Percentiles rank a stretch among this genome's conserved stretches.
Evolutionary conservation across 768 basidiomycete species (phyloP).

Genomic region (Chalciporus chontae): DNA sequence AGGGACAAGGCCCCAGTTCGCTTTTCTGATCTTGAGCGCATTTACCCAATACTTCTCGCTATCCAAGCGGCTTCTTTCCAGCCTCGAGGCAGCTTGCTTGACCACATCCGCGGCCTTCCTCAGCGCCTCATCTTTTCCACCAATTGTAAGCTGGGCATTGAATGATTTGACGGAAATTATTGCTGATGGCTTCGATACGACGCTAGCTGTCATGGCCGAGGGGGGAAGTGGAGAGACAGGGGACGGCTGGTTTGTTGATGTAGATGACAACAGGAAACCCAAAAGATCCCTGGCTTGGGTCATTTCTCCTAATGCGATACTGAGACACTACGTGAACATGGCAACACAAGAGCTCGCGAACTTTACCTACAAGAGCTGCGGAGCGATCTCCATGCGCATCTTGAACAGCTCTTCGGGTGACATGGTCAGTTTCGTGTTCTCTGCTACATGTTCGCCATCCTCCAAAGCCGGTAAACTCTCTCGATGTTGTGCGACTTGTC

Average conservation of each 20-base stretch:
- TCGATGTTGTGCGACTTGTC: slow-evolving; percentile 22
- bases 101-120: slow-evolving; percentile 71
- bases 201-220: slow-evolving; percentile 52
- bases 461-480: slow-evolving; percentile 26
- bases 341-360: not conserved
- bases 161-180: slow-evolving; percentile 68
- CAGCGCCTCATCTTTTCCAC: slow-evolving; percentile 78
- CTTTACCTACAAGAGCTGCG: slow-evolving; percentile 65
- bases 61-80: slow-evolving; percentile 58
- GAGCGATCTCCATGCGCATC: slow-evolving; percentile 69
- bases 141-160: slow-evolving; percentile 66
- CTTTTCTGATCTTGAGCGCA: slow-evolving; percentile 69
- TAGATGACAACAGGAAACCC: slow-evolving; percentile 48
- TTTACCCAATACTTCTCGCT: slow-evolving; percentile 81
- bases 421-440: slow-evolving; percentile 46
- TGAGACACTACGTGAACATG: slow-evolving; percentile 29
- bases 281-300: slow-evolving; percentile 71
- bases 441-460: slow-evolving; percentile 29
- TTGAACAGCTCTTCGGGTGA: slow-evolving; percentile 68
- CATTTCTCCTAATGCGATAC: slow-evolving; percentile 78
- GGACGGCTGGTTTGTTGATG: slow-evolving; percentile 33
- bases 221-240: slow-evolving; percentile 28
- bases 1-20: slow-evolving; percentile 79
- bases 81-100: slow-evolving; percentile 62
- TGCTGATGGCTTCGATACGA: slow-evolving; percentile 62